Base-by-base conservation (phyloP, 1,284 basidiomycete species). In the Veloporphyrellus conicus region DNA sequence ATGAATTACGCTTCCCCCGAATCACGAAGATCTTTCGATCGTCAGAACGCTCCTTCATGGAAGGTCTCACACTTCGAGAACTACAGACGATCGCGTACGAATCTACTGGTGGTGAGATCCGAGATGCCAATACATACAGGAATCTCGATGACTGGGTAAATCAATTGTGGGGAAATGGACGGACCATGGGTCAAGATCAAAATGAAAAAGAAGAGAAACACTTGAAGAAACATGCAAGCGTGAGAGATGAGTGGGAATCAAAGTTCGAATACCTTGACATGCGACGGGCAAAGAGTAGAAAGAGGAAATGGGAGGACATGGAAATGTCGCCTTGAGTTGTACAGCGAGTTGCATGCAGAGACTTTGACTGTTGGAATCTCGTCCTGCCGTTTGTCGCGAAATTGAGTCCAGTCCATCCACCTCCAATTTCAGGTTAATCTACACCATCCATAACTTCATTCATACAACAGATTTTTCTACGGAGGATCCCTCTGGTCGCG, bases 1-100 rank as follows among this genome's bases (percentile, higher is more conserved):
- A 92, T 59, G 88, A 88, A 58, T 71, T 92, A 4, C 83, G 91
- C 6, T 93, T 88, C 66, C 88, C 91, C 0, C 75, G 91, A 36
- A 72, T 92, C 20, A 71, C 75, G 25, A 91, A 90, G 60, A 68
- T 84, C 4, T 80, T 78, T 59, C 77, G 81, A 6, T 56, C 67
- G 0, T 65, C 58, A 12, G 87, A 90, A 48, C 77, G 89, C 15
- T 62, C 70, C 10, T 90, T 87, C 81, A 68, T 62, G 18, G 77
- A 82, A 27, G 78, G 78, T 56, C 57, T 72, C 14, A 66, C 71
- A 9, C 63, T 82, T 9, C 59, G 70, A 23, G 70, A 73, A 29
- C 63, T 83, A 12, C 74, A 83, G 48, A 57, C 60, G 2, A 72
- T 80, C 40, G 84, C 81, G 0, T 71, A 71, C 16, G 65, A 72